These are phyloP conservation scores for Phytophthora pinifolia DNA, from an alignment of 352 stramenopile genomes.

Conservation along the genomic window DNA sequence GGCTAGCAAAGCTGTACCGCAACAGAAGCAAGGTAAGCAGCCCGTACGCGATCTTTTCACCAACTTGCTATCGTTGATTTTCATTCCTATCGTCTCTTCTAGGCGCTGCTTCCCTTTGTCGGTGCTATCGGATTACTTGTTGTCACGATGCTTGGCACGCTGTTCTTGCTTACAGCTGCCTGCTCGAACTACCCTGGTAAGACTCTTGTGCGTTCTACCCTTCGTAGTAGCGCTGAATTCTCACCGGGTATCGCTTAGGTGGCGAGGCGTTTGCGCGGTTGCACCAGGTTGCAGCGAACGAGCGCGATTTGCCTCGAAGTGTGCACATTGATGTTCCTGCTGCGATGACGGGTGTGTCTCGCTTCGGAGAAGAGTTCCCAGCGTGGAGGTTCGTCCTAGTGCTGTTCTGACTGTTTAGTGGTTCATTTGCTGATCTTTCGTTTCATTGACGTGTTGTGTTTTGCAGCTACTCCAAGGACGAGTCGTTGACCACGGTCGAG, in stretches of 20 bases:
- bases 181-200: constrained; percentile 93
- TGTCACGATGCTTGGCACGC: constrained; percentile 42
- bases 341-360: constrained; percentile 94
- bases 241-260: constrained; percentile 34
- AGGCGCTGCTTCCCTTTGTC: constrained; percentile 59
- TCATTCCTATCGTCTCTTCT: background rate
- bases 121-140: constrained; percentile 48
- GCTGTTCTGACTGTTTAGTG: background rate
- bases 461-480: constrained; percentile 77
- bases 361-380: constrained; percentile 82
- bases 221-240: background rate
- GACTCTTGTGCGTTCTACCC: background rate
- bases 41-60: too few species aligned
- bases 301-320: constrained; percentile 34
- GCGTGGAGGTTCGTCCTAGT: constrained; percentile 57
- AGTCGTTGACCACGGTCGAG: constrained; percentile 46
- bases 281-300: constrained; percentile 42
- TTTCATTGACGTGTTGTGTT: background rate
- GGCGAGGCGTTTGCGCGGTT: constrained; percentile 66
- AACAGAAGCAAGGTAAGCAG: constrained; percentile 51
- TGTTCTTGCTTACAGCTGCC: constrained; percentile 75
- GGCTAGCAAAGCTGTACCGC: constrained; percentile 68
- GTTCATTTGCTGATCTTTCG: background rate
- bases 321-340: constrained; percentile 94
- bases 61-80: background rate